phyloP scores from a whole-genome alignment of 495 filamentous ascomycete species.

The Aspergillus conjunctus region DNA sequence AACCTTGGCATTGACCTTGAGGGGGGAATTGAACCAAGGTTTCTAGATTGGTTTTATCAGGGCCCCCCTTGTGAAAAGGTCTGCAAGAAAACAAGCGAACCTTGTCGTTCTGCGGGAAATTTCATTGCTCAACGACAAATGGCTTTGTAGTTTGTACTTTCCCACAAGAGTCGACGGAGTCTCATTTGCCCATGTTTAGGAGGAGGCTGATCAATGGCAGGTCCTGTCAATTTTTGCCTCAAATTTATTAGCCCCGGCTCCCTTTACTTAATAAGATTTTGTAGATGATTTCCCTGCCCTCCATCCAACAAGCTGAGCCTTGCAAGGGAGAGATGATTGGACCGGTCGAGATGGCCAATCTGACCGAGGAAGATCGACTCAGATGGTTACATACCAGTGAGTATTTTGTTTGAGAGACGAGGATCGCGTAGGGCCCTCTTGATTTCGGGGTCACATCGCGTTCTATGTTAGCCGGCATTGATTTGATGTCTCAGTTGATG shows the following conservation, averaged over 20 bases:
- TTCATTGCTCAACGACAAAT: neutral
- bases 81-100: constrained; percentile 9
- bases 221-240: neutral
- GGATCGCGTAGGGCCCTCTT: too few relatives aligned
- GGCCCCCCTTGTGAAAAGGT: neutral
- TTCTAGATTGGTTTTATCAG: neutral
- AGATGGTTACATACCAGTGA: too few relatives aligned
- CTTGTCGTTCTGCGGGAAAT: constrained; percentile 8
- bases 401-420: too few relatives aligned
- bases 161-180: neutral
- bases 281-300: neutral
- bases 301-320: neutral
- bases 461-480: too few relatives aligned
- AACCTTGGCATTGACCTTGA: constrained; percentile 18
- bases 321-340: too few relatives aligned
- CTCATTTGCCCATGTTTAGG: neutral
- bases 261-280: neutral
- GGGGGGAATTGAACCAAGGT: neutral
- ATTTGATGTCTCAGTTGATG: too few relatives aligned
- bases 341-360: too few relatives aligned
- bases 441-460: too few relatives aligned
- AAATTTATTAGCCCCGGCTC: neutral
- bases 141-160: neutral
- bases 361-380: too few relatives aligned
- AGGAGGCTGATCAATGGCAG: neutral